Percentiles rank a stretch among this genome's conserved stretches.
phyloP scores from a whole-genome alignment of 2,329 filamentous ascomycete genomes.

The Cytospora schulzeri region DNA sequence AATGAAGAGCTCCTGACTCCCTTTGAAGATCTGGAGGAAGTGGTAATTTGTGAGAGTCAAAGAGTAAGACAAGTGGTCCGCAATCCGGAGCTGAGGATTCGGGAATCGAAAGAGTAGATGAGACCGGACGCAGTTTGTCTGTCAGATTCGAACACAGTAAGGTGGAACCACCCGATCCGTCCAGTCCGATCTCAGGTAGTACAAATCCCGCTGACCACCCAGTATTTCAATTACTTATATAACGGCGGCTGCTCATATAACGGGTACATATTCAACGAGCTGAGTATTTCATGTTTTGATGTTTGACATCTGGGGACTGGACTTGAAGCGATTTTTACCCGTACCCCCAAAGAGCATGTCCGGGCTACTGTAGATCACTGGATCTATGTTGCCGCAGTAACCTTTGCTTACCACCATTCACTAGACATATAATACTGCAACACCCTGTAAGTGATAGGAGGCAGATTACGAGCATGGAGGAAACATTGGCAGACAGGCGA shows the following conservation, averaged over 20 bases:
- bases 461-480: too few relatives aligned
- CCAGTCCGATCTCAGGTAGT: neutral
- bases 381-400: too few relatives aligned
- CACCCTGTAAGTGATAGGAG: too few relatives aligned
- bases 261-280: too few relatives aligned
- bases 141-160: neutral
- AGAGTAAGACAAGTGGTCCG: neutral
- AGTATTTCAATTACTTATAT: neutral
- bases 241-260: neutral
- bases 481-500: too few relatives aligned
- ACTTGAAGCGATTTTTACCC: too few relatives aligned
- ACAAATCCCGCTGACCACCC: neutral
- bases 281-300: too few relatives aligned
- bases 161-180: neutral
- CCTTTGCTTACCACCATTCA: too few relatives aligned
- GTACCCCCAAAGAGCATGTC: too few relatives aligned
- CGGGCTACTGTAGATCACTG: too few relatives aligned
- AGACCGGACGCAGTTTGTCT: neutral
- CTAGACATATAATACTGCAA: too few relatives aligned
- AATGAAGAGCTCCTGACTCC: neutral
- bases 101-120: neutral
- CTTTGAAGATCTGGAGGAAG: neutral
- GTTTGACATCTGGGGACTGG: too few relatives aligned
- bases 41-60: neutral
- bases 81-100: neutral